Conservation (phyloP, 2,329 filamentous ascomycete genomes). For the Penicillium occitanis region DNA sequence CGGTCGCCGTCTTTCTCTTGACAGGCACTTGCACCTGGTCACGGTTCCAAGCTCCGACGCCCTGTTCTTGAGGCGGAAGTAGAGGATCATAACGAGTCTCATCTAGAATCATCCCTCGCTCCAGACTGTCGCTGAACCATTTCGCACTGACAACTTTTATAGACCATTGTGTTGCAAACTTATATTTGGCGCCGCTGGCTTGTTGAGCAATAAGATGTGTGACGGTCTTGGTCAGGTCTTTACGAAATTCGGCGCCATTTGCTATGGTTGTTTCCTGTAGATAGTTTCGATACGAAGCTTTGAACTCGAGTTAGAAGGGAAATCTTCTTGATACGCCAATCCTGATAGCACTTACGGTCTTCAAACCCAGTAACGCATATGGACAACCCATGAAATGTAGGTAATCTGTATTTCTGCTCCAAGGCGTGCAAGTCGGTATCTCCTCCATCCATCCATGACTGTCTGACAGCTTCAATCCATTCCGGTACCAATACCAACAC, state of each 20-base stretch:
- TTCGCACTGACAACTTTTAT: constrained; percentile 76
- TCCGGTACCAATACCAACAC: constrained; percentile 77
- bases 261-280: constrained; percentile 67
- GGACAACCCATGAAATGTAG: constrained; percentile 53
- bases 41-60: constrained; percentile 71
- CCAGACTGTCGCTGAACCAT: constrained; percentile 81
- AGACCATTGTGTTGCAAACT: constrained; percentile 78
- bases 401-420: constrained; percentile 57
- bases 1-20: constrained; percentile 45
- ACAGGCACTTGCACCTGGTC: constrained; percentile 34
- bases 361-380: constrained; percentile 72
- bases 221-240: constrained; percentile 79
- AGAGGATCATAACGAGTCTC: constrained; percentile 80
- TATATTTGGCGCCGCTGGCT: constrained; percentile 85
- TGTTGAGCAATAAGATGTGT: constrained; percentile 82
- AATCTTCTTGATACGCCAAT: neutral
- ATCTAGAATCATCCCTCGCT: constrained; percentile 86
- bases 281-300: constrained; percentile 64
- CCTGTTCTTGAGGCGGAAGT: constrained; percentile 68
- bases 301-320: constrained; percentile 20
- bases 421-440: constrained; percentile 71
- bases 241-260: constrained; percentile 81
- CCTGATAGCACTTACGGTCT: constrained; percentile 50
- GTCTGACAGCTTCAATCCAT: constrained; percentile 79
- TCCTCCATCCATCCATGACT: constrained; percentile 76